Percentiles rank a stretch among this genome's conserved stretches.
phyloP scores from a whole-genome alignment of 352 stramenopile species.

The Pythium chondricola region DNA sequence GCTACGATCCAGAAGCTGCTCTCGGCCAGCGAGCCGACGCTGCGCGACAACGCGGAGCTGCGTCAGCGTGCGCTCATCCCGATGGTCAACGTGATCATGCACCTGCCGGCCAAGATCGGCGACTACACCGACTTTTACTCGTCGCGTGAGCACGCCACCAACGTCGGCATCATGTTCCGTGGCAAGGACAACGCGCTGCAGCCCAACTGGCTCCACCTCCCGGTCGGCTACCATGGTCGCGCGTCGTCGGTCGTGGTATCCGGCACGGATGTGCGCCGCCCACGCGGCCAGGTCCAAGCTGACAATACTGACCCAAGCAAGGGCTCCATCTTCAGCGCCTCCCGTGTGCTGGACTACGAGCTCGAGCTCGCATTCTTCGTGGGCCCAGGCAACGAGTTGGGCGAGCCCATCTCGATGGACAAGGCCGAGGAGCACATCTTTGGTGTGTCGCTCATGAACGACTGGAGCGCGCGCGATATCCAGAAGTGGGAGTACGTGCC shows the following conservation, averaged over 20 bases:
- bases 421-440: slow-evolving; percentile 95
- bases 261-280: slow-evolving; percentile 78
- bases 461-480: slow-evolving; percentile 93
- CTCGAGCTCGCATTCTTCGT: slow-evolving; percentile 96
- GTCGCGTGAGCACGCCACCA: slow-evolving; percentile 94
- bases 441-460: slow-evolving; percentile 96
- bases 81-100: slow-evolving; percentile 74
- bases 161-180: slow-evolving; percentile 92
- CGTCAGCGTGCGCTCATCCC: slow-evolving; percentile 72
- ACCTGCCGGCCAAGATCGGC: slow-evolving; percentile 91
- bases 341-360: slow-evolving; percentile 94
- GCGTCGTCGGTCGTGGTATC: slow-evolving; percentile 88
- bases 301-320: slow-evolving; percentile 88
- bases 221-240: slow-evolving; percentile 96
- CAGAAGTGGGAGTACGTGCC: slow-evolving; percentile 98
- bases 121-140: slow-evolving; percentile 99
- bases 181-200: slow-evolving; percentile 94
- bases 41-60: slow-evolving; percentile 79
- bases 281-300: slow-evolving; percentile 90
- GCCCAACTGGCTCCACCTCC: slow-evolving; percentile 95
- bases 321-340: slow-evolving; percentile 88
- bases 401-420: slow-evolving; percentile 84
- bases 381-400: slow-evolving; percentile 81
- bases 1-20: slow-evolving; percentile 86
- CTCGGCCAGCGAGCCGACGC: slow-evolving; percentile 52